phyloP scores from a whole-genome alignment of 192 early-diverging fungal genomes.

The Cetraspora pellucida region DNA sequence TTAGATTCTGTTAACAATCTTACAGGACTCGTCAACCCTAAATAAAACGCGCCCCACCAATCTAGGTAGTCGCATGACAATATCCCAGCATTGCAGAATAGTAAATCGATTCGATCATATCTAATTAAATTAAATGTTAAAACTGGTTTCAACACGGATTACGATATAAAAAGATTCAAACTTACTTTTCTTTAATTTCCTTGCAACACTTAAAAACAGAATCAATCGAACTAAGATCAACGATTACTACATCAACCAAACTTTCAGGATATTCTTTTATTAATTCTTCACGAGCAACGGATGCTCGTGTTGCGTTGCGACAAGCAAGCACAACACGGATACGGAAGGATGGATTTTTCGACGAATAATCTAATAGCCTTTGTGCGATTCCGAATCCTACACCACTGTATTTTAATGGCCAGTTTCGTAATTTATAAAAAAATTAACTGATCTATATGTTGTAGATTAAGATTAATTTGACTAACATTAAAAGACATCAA shows the following conservation, averaged over 20 bases:
- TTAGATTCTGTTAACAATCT: slow-evolving; percentile 47
- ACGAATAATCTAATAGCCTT: slow-evolving; percentile 45
- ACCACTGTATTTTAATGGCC: slow-evolving; percentile 35
- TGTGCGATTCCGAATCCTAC: slow-evolving; percentile 60
- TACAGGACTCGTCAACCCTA: slow-evolving; percentile 41
- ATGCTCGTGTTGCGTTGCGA: slow-evolving; percentile 50
- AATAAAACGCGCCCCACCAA: slow-evolving; percentile 40
- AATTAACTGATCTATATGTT: background rate
- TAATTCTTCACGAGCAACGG: slow-evolving; percentile 42
- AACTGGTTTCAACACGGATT: background rate
- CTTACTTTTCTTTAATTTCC: slow-evolving; percentile 43
- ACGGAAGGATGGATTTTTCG: slow-evolving; percentile 16
- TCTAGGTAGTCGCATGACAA: slow-evolving; percentile 43
- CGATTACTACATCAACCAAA: slow-evolving; percentile 47
- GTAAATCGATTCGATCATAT: slow-evolving; percentile 44
- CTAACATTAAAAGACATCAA: too few species aligned
- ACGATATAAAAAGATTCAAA: background rate
- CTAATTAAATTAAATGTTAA: slow-evolving; percentile 27
- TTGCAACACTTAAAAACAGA: slow-evolving; percentile 46
- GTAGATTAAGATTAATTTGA: too few species aligned
- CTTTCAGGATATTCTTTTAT: slow-evolving; percentile 40
- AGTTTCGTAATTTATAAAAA: background rate
- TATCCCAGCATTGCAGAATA: slow-evolving; percentile 64
- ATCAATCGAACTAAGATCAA: slow-evolving; percentile 46
- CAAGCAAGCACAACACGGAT: slow-evolving; percentile 55